Evolutionary conservation across 2,329 filamentous ascomycete genomes (phyloP).

Genomic region (Pseudopyricularia cyperi): DNA sequence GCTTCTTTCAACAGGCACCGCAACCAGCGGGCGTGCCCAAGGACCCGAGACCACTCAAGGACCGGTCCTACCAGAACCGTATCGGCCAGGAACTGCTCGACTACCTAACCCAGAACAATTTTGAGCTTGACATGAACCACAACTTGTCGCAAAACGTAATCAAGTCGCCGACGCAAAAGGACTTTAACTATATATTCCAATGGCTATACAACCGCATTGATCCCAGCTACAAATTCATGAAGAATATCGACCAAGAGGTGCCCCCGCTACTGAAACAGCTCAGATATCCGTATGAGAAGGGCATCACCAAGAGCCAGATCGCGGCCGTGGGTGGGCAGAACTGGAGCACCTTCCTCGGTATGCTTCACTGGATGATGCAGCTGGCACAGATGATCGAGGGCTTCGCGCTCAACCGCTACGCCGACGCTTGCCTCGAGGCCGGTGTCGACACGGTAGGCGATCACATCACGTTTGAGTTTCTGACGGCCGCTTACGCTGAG

Average conservation of each 20-base stretch:
- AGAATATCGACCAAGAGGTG: slow-evolving; percentile 90
- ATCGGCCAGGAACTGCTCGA: slow-evolving; percentile 86
- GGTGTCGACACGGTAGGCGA: slow-evolving; percentile 82
- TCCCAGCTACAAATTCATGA: slow-evolving; percentile 83
- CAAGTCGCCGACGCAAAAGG: slow-evolving; percentile 91
- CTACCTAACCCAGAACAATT: slow-evolving; percentile 85
- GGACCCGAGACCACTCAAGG: slow-evolving; percentile 77
- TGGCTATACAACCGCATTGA: slow-evolving; percentile 96
- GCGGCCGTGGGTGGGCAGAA: slow-evolving; percentile 92
- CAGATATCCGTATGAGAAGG: slow-evolving; percentile 88
- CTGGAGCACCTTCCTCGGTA: slow-evolving; percentile 86
- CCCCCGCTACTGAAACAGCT: slow-evolving; percentile 85
- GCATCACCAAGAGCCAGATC: slow-evolving; percentile 92
- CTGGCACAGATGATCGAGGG: slow-evolving; percentile 85
- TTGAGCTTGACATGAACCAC: slow-evolving; percentile 96
- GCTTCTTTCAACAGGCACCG: slow-evolving; percentile 85
- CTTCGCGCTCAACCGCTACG: slow-evolving; percentile 66
- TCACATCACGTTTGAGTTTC: slow-evolving; percentile 86
- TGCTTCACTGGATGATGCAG: slow-evolving; percentile 99
- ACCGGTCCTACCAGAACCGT: slow-evolving; percentile 64
- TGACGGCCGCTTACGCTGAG: slow-evolving; percentile 80
- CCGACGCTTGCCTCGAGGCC: slow-evolving; percentile 77
- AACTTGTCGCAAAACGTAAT: slow-evolving; percentile 81
- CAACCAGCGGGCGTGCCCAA: slow-evolving; percentile 68
- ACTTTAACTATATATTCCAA: slow-evolving; percentile 96